Percentiles rank a stretch among this genome's conserved stretches.
These are phyloP conservation scores for Quercus bicolor DNA, from an alignment of 306 rosid species.

Conservation along the genomic window DNA sequence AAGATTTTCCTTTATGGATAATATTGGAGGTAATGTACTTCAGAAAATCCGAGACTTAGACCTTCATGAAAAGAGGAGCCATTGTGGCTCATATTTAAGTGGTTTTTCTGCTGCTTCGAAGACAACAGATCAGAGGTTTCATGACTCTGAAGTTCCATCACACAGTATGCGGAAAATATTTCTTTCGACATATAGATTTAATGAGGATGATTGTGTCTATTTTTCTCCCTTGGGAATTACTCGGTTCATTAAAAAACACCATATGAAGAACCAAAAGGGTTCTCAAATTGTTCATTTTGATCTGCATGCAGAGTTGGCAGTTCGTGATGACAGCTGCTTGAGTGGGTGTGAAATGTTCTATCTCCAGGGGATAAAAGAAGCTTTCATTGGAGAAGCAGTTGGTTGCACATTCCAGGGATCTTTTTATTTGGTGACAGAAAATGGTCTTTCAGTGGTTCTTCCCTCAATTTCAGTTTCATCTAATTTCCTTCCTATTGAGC, in stretches of 20 bases:
- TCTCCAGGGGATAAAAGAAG: conserved; percentile 49
- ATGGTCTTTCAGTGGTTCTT: conserved; percentile 71
- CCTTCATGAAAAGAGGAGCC: conserved; percentile 33
- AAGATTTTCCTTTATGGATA: conserved; percentile 29
- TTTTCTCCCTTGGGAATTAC: conserved; percentile 88
- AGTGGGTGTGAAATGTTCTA: conserved; percentile 32
- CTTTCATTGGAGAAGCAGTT: conserved; percentile 65
- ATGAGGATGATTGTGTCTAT: conserved; percentile 57
- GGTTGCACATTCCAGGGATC: conserved; percentile 82
- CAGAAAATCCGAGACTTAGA: conserved; percentile 29
- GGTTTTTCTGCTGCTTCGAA: conserved; percentile 51
- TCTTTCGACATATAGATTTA: conserved; percentile 54
- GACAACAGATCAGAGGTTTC: conserved; percentile 33
- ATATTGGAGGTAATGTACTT: conserved; percentile 27
- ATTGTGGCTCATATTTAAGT: conserved; percentile 38
- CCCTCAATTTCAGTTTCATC: conserved; percentile 68
- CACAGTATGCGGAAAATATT: conserved; percentile 57
- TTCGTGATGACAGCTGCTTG: conserved; percentile 60
- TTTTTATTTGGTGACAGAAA: conserved; percentile 74
- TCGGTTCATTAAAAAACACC: conserved; percentile 45
- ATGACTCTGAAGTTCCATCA: conserved; percentile 40
- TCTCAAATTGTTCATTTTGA: conserved; percentile 65
- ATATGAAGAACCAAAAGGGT: conserved; percentile 33
- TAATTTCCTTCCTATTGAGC: conserved; percentile 60
- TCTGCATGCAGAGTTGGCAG: conserved; percentile 47